Percentiles rank a stretch among this genome's conserved stretches.
Conservation (phyloP, 2,329 filamentous ascomycete species). For the Akanthomyces dipterigenus region DNA sequence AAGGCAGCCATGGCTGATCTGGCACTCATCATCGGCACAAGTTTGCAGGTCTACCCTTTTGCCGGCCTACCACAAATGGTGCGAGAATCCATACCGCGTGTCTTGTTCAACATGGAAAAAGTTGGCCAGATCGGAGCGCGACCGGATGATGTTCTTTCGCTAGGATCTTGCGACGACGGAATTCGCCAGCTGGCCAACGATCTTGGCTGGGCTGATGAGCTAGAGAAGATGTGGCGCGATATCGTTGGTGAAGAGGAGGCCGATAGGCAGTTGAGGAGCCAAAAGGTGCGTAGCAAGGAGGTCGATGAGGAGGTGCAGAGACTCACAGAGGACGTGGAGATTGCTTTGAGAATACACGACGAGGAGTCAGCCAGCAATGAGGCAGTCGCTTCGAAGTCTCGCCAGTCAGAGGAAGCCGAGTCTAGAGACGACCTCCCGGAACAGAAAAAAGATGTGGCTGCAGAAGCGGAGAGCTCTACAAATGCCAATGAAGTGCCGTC, state of each 20-base stretch:
- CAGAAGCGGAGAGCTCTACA: neutral
- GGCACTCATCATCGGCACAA: constrained; percentile 82
- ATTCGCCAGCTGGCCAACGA: constrained; percentile 71
- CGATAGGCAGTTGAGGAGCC: constrained; percentile 35
- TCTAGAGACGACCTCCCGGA: neutral
- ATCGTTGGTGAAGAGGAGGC: constrained; percentile 58
- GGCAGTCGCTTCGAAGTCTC: neutral
- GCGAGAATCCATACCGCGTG: constrained; percentile 56
- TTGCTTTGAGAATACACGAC: constrained; percentile 25
- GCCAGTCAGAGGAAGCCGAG: constrained; percentile 26
- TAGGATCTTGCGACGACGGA: constrained; percentile 78
- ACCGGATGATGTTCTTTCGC: constrained; percentile 74
- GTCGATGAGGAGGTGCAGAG: constrained; percentile 39
- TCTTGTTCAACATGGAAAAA: constrained; percentile 80
- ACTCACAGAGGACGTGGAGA: constrained; percentile 30
- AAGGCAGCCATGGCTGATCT: constrained; percentile 62
- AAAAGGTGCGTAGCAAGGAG: constrained; percentile 24
- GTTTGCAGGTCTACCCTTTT: constrained; percentile 82
- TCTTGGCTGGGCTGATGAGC: constrained; percentile 78
- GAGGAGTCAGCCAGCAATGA: constrained; percentile 12
- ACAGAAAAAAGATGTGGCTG: neutral
- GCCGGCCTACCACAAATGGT: constrained; percentile 67
- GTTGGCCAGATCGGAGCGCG: constrained; percentile 74
- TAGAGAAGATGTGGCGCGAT: constrained; percentile 67
- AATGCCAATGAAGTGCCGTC: neutral